Base-by-base conservation (phyloP, 805 yeast genomes). In the Saccharomycopsis schoenii region DNA sequence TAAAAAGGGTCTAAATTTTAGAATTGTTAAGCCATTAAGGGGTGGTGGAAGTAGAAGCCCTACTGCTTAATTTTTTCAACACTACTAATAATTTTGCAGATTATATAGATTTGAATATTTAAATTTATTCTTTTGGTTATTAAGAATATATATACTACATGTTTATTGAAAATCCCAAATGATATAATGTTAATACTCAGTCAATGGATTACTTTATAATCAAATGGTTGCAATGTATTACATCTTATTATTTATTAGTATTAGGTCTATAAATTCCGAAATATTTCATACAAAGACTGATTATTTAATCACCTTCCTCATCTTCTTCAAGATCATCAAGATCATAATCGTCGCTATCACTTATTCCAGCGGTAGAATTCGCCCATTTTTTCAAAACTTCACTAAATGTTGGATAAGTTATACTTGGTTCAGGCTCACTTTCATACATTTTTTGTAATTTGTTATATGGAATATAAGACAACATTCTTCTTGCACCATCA, bases 1-100 rank as follows among this genome's bases (percentile, higher is more conserved):
- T 34, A 63, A 63, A 43, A 60, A 57, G 21, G 86, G 86, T 0
- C 71, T 83, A 57, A 82, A 83, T 68, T 72, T 84, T 62, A 72
- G 83, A 58, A 85, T 86, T 8, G 82, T 85, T 19, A 84, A 83
- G 69, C 88, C 88, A 2, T 64, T 83, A 47, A 74, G 84, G 59
- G 87, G 88, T 0, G 84, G 85, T 8, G 29, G 15, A 21, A 55
- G 39, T 21, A 59, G 73, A 71, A 8, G 70, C 60, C 19, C 40
- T 24, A 24, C 42, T 56, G 21, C 15, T 24, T 47, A 47, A 47
- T 9, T 47, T 29, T 3, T 29, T 2, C 11, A 42, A 42, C 9
- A 19, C 2, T 4, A 43, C 6, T 43, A 34, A 11, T 21, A 12
- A 47, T n/a, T n/a, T n/a, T 47, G 24, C 21, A 2, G 14, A 19